phyloP scores from a whole-genome alignment of 441 rosid genomes.

The Pelargonium australe region DNA sequence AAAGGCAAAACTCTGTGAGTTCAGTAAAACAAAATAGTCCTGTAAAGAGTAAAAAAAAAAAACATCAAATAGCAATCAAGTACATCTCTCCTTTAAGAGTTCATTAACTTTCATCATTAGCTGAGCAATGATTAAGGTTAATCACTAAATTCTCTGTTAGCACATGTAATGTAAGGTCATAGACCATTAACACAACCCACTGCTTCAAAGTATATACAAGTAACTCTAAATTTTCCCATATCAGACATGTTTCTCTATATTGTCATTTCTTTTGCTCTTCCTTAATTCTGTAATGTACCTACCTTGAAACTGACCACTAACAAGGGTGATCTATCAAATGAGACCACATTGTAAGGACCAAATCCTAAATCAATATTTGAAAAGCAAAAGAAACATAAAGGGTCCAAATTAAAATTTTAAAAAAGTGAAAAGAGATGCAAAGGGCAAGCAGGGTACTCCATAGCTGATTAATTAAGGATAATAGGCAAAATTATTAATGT shows the following conservation, averaged over 20 bases:
- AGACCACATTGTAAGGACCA: neutral
- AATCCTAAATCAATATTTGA: neutral
- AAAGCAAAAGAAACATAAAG: slow-evolving; percentile 4
- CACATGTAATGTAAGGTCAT: slow-evolving; percentile 10
- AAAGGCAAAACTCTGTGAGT: neutral
- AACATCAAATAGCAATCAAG: slow-evolving; percentile 17
- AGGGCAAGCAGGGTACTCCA: slow-evolving; percentile 9
- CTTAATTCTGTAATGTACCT: neutral
- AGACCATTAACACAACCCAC: slow-evolving; percentile 4
- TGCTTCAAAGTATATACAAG: neutral
- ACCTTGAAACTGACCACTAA: neutral
- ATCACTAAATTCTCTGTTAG: slow-evolving; percentile 2
- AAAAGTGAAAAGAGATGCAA: slow-evolving; percentile 5
- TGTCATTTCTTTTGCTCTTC: neutral
- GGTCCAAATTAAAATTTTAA: neutral
- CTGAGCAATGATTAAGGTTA: slow-evolving; percentile 7
- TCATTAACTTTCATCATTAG: slow-evolving; percentile 22
- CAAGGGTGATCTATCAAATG: slow-evolving; percentile 3
- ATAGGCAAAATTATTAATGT: slow-evolving; percentile 19
- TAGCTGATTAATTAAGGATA: slow-evolving; percentile 5
- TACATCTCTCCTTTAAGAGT: slow-evolving; percentile 19
- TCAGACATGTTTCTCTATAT: neutral
- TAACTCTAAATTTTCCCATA: neutral
- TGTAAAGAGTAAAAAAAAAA: slow-evolving; percentile 2
- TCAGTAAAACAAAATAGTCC: slow-evolving; percentile 2